Percentiles rank a stretch among this genome's conserved stretches.
phyloP scores from a whole-genome alignment of 31 red algal genomes.

The Endocladia muricata region DNA sequence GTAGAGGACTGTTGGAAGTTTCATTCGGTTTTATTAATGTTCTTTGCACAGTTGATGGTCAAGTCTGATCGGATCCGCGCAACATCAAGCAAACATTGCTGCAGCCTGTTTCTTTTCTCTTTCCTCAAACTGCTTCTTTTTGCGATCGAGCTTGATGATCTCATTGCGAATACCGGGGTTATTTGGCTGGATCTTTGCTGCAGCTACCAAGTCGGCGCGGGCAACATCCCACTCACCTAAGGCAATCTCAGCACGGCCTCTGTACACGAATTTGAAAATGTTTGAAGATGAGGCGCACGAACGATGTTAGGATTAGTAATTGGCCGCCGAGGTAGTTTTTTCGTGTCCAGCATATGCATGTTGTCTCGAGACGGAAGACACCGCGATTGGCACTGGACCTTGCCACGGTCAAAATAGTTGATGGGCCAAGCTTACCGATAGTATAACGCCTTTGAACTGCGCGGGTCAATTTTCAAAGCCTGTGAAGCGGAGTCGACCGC shows the following conservation, averaged over 20 bases:
- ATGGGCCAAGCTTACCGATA: conserved; percentile 20
- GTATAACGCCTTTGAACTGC: conserved; percentile 65
- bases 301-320: too few relatives aligned
- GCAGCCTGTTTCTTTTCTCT: conserved; percentile 70
- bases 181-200: conserved; percentile 43
- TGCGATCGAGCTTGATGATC: conserved; percentile 68
- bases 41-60: too few relatives aligned
- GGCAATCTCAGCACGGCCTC: conserved; percentile 62
- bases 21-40: too few relatives aligned
- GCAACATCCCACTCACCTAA: conserved; percentile 70
- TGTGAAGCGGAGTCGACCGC: conserved; percentile 62
- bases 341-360: too few relatives aligned
- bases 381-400: too few relatives aligned
- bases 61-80: too few relatives aligned
- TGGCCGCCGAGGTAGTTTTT: too few relatives aligned
- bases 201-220: conserved; percentile 53
- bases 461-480: conserved; percentile 51
- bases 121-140: conserved; percentile 63
- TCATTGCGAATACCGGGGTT: conserved; percentile 81
- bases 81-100: conserved; percentile 83
- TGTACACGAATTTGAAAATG: conserved; percentile 10
- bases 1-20: too few relatives aligned
- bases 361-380: too few relatives aligned
- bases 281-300: too few relatives aligned
- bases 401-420: background rate